phyloP scores from a whole-genome alignment of 139 green algal genomes.

The Volvox africanus region DNA sequence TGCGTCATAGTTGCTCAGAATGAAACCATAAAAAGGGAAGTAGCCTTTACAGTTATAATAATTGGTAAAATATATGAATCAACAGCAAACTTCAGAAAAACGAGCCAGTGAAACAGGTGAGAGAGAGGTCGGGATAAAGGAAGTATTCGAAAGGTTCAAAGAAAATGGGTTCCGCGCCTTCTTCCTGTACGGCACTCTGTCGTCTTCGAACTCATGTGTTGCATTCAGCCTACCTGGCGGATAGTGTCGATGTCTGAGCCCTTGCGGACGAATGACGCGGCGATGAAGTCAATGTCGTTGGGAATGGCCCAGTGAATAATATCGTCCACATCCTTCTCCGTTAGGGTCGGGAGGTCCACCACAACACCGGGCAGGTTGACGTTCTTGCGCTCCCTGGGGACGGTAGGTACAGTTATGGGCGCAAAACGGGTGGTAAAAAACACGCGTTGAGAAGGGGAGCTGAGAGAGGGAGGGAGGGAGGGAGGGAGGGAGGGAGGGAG shows the following conservation, averaged over 20 bases:
- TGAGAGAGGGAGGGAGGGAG: background rate
- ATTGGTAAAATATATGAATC: too few species aligned
- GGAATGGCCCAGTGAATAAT: slow-evolving; percentile 94
- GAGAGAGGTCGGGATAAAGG: too few species aligned
- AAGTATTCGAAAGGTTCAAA: too few species aligned
- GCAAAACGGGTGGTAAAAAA: background rate
- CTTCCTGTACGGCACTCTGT: too few species aligned
- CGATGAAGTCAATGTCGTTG: slow-evolving; percentile 99
- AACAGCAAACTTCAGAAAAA: too few species aligned
- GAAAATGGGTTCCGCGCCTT: too few species aligned
- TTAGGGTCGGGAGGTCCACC: slow-evolving; percentile 97
- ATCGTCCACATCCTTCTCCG: slow-evolving; percentile 96
- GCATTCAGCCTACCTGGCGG: slow-evolving; percentile 71
- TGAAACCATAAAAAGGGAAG: too few species aligned
- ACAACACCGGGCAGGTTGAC: slow-evolving; percentile 97
- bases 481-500: background rate
- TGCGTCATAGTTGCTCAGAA: too few species aligned
- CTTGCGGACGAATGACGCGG: slow-evolving; percentile 98
- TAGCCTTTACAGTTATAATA: too few species aligned
- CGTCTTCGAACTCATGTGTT: too few species aligned
- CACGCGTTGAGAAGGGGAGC: background rate
- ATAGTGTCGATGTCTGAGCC: slow-evolving; percentile 93
- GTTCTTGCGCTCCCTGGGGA: slow-evolving; percentile 95
- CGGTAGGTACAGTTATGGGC: background rate
- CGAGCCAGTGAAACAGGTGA: too few species aligned